Evolutionary conservation across 176 grass and related monocot genomes (phyloP).

Genomic region (Secale cereale): DNA sequence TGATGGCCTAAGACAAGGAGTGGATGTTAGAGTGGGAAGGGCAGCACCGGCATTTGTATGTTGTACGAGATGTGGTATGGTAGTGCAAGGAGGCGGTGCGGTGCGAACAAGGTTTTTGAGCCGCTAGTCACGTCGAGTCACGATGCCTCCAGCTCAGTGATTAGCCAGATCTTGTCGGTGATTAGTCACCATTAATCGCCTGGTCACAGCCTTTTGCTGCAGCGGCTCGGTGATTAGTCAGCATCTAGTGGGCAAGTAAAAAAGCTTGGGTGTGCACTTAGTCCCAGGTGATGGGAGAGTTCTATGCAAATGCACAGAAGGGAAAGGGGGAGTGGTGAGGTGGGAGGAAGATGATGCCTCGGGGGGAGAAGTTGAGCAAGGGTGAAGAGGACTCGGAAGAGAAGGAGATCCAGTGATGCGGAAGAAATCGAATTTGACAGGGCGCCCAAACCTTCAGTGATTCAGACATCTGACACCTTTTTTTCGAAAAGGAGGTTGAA

Average conservation of each 20-base stretch:
- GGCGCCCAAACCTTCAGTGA: neutral
- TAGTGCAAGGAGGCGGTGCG: neutral
- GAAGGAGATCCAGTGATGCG: neutral
- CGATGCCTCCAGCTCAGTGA: neutral
- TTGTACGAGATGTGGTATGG: neutral
- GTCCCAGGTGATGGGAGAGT: neutral
- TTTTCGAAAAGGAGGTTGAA: neutral
- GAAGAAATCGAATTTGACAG: neutral
- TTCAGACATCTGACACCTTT: neutral
- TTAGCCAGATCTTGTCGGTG: neutral
- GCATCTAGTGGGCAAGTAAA: neutral
- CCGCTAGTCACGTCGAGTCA: neutral
- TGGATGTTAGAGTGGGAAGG: neutral
- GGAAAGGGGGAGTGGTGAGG: neutral
- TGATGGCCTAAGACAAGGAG: neutral
- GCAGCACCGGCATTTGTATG: neutral
- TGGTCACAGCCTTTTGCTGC: neutral
- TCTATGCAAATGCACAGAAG: neutral
- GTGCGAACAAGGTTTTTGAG: neutral
- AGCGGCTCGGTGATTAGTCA: neutral
- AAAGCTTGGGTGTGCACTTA: neutral
- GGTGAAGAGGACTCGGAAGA: neutral
- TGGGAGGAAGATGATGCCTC: neutral
- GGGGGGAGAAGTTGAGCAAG: neutral
- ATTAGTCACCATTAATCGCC: neutral